Base-by-base conservation (phyloP, 805 yeast species). In the Candida qinlingensis region DNA sequence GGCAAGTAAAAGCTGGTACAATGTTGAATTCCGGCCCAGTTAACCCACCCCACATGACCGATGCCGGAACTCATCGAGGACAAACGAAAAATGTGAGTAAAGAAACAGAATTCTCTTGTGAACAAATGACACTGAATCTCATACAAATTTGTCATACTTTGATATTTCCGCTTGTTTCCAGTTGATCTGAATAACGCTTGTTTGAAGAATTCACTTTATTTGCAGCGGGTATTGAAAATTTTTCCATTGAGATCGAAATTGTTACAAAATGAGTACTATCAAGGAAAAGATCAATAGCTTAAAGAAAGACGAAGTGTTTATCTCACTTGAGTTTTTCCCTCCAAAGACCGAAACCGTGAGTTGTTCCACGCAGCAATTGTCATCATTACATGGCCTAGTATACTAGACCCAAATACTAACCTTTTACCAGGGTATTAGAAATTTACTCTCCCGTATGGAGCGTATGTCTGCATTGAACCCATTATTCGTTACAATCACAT, bases 271-370 rank as follows among this genome's bases (percentile, higher is more conserved):
- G 59, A 13, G 57, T 12, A 58, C 63, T 1, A 56, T 71, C 41
- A 67, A 61, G 43, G 87, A 84, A 39, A 75, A 76, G 62, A 75
- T 87, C 49, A 63, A 67, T 38, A 61, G 69, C 0, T 68, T 81
- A 52, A 65, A 64, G 50, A 72, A 71, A 19, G 79, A 72, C 60
- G 83, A 78, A 57, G 77, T 76, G 46, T 87, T 83, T 63, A 80
- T 88, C 58, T 91, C 97, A 8, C 76, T 90, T 58, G 99, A 94
- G 72, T 94, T 94, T 66, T 94, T 94, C 70, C 99, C 99, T 6
- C 99, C 99, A 27, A 90, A 94, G 67, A 94, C 99, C 0, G 91
- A 87, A 61, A 72, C 81, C 3, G 76, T 71, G 52, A 30, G 73
- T 59, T 6, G 27, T 42, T 19, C 19, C 19, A 19, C n/a, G 13